phyloP scores from a whole-genome alignment of 306 rosid genomes.

The Gleditsia sinensis region DNA sequence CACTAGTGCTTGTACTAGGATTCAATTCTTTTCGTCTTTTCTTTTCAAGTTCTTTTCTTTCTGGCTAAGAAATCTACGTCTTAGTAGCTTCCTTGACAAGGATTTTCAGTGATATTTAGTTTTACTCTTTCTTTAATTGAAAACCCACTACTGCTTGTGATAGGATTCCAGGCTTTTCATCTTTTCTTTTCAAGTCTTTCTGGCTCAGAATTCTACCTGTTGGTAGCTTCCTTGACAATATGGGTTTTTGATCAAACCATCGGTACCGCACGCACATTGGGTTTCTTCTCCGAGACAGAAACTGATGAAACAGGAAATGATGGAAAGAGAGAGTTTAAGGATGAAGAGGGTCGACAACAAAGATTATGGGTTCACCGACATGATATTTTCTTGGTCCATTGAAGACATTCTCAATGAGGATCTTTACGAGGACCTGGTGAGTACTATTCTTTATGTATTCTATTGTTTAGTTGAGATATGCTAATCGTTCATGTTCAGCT shows the following conservation, averaged over 20 bases:
- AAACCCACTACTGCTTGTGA: conserved; percentile 2
- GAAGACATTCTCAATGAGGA: conserved; percentile 40
- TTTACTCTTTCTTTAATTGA: too few relatives aligned
- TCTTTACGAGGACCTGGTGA: not conserved
- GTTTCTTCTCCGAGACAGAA: not conserved
- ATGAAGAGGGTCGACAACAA: not conserved
- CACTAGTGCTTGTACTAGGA: conserved; percentile 1
- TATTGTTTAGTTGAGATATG: too few relatives aligned
- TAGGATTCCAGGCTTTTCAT: not conserved
- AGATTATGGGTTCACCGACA: conserved; percentile 34
- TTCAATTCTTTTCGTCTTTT: not conserved
- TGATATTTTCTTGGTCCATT: conserved; percentile 64
- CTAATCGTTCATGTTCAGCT: not conserved
- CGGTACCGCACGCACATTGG: not conserved
- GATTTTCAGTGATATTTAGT: not conserved
- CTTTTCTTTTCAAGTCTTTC: not conserved
- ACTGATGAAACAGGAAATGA: conserved; percentile 26
- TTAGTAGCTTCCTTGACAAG: too few relatives aligned
- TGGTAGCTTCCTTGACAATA: not conserved
- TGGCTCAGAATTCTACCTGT: conserved; percentile 4
- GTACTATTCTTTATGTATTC: not conserved
- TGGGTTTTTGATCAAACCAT: not conserved
- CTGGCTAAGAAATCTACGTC: conserved; percentile 10
- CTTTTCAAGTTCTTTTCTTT: not conserved
- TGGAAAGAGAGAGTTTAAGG: conserved; percentile 25